Evolutionary conservation across 2,329 filamentous ascomycete genomes (phyloP).

Genomic region (Diaporthe sp.): DNA sequence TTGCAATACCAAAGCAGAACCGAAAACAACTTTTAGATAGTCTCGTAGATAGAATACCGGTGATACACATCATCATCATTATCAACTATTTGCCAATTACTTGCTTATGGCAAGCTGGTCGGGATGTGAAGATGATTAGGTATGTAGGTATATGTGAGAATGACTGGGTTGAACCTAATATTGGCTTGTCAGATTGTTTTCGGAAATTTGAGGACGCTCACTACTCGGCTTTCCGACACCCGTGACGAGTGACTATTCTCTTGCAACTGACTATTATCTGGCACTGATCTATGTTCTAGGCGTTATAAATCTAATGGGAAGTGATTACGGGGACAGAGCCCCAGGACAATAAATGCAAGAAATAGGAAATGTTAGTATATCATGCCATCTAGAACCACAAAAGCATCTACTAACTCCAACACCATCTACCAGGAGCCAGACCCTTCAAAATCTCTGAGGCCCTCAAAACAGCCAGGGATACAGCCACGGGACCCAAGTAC

Average conservation of each 20-base stretch:
- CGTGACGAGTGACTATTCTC: neutral
- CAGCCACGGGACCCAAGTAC: constrained; percentile 12
- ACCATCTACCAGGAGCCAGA: neutral
- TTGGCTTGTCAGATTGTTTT: neutral
- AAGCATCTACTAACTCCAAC: neutral
- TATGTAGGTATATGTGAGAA: neutral
- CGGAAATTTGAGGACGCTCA: neutral
- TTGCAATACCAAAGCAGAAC: constrained; percentile 1
- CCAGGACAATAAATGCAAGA: neutral
- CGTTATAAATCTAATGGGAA: neutral
- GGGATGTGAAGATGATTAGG: neutral
- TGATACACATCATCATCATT: constrained; percentile 41
- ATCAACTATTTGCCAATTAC: constrained; percentile 9
- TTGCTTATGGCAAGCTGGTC: neutral
- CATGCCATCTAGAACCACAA: neutral
- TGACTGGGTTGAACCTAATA: neutral
- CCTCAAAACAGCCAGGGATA: constrained; percentile 10
- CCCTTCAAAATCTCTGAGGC: too few relatives aligned
- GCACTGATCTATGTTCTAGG: neutral
- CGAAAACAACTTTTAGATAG: constrained; percentile 39
- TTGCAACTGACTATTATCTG: neutral
- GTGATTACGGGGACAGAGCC: neutral
- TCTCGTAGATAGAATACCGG: constrained; percentile 42
- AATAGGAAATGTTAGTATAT: neutral
- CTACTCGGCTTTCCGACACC: too few relatives aligned